phyloP scores from a whole-genome alignment of 2,329 filamentous ascomycete genomes.

The Acrocalymma vagum region DNA sequence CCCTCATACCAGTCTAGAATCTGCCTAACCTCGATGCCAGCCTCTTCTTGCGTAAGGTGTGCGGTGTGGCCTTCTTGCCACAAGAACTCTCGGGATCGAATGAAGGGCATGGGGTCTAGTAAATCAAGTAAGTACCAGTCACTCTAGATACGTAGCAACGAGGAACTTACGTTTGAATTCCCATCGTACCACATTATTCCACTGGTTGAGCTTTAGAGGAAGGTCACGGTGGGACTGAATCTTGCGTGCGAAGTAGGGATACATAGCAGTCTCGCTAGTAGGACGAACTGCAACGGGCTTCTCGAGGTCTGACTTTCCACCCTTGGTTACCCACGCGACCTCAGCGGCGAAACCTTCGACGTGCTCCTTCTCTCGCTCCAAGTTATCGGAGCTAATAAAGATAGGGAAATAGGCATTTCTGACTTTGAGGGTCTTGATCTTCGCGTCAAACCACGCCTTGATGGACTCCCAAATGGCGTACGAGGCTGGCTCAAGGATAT shows the following conservation, averaged over 20 bases:
- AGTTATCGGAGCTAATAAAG: constrained; percentile 82
- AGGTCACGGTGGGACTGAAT: constrained; percentile 96
- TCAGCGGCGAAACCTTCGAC: constrained; percentile 97
- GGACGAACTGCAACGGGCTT: constrained; percentile 76
- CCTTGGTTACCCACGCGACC: constrained; percentile 88
- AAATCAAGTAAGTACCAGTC: constrained; percentile 47
- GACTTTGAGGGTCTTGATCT: constrained; percentile 90
- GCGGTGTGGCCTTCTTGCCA: constrained; percentile 98
- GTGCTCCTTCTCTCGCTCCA: constrained; percentile 90
- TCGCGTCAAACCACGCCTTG: constrained; percentile 64
- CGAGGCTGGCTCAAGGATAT: constrained; percentile 76
- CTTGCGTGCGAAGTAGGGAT: constrained; percentile 95
- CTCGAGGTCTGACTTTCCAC: constrained; percentile 92
- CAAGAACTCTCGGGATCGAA: constrained; percentile 88
- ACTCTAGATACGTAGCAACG: accelerated
- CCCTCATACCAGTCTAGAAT: constrained; percentile 93
- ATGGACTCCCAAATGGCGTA: constrained; percentile 75
- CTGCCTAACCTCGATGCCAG: constrained; percentile 85
- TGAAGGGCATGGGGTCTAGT: constrained; percentile 72
- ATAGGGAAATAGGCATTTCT: constrained; percentile 97
- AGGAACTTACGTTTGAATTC: constrained; percentile 77
- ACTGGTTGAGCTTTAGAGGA: constrained; percentile 93
- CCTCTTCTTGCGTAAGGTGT: constrained; percentile 83
- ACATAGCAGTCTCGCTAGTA: constrained; percentile 84
- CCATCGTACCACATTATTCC: constrained; percentile 96